Conservation (phyloP, 2,329 filamentous ascomycete species). For the Fusarium liriodendri region DNA sequence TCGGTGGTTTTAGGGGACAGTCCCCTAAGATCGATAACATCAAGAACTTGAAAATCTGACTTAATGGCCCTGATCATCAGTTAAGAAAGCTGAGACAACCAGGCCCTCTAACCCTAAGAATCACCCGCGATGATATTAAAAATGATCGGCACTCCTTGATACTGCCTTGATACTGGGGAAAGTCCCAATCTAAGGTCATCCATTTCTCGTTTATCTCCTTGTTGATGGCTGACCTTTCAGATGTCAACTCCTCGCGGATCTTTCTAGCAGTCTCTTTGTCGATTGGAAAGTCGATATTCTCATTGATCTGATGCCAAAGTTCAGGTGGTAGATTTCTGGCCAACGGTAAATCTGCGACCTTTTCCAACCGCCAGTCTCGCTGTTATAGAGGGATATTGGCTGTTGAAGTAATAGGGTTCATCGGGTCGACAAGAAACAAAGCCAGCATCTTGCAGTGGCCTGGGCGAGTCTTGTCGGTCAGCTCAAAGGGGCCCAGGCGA, state of each 20-base stretch:
- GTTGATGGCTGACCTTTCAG: neutral
- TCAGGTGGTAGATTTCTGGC: neutral
- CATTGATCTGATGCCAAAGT: neutral
- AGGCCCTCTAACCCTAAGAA: neutral
- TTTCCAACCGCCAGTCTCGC: neutral
- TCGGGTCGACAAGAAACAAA: neutral
- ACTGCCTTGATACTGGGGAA: neutral
- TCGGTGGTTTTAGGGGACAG: neutral
- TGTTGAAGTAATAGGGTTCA: neutral
- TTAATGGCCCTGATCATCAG: neutral
- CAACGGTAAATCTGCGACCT: neutral
- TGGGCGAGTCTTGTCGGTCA: neutral
- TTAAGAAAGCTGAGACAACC: neutral
- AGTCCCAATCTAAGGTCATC: neutral
- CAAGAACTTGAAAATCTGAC: neutral
- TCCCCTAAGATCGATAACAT: neutral
- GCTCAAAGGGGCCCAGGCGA: neutral
- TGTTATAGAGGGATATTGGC: slow-evolving; percentile 7
- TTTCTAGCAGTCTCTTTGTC: neutral
- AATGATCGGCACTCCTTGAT: neutral
- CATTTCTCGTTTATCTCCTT: neutral
- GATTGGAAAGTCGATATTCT: neutral
- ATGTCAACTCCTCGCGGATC: neutral
- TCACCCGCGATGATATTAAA: neutral
- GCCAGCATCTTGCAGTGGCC: slow-evolving; percentile 13